Base-by-base conservation (phyloP, 106 monocot genomes). In the Dactylorhiza incarnata region DNA sequence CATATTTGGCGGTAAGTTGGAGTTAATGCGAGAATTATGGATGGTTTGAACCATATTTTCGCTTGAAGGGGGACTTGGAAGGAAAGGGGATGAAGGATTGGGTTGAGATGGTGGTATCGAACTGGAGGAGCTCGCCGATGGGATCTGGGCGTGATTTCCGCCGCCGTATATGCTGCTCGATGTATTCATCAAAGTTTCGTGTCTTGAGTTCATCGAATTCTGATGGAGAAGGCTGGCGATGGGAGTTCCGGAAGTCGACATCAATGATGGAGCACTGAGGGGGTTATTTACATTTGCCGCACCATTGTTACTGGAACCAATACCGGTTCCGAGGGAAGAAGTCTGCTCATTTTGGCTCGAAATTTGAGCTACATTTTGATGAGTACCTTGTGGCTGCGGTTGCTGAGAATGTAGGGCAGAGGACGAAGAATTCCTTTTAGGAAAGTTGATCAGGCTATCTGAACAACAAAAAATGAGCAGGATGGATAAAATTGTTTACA, bases 361-460 rank as follows among this genome's bases (percentile, higher is more conserved):
- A 58, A 29, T 83, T 73, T 83, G 91, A 16, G 44, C 17, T 10
- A 72, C 43, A 9, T 72, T 25, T 45, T 78, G 82, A 47, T 87
- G 91, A 59, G 79, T 78, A 49, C 83, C 84, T 2, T 55, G 87
- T 63, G 74, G 82, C 37, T 80, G 43, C 25, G 77, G 45, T 50
- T 80, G 75, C 23, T 87, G 85, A 46, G 74, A 68, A 47, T 76
- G 87, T 47, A 81, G 53, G 49, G 62, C 74, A 5, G 86, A 80
- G n/a, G 85, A 62, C 6, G 20, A 47, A 49, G 90, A 78, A 67
- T 77, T 76, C 51, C 81, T 79, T 37, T 85, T 73, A 37, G 87
- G 85, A 26, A 87, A 91, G 75, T 85, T 87, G 71, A 85, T 80
- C 53, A 91, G 56, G 70, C 86, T 86, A 56, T 78, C 86, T 86